Base-by-base conservation (phyloP, 768 basidiomycete species). In the Naganishia vishniacii region DNA sequence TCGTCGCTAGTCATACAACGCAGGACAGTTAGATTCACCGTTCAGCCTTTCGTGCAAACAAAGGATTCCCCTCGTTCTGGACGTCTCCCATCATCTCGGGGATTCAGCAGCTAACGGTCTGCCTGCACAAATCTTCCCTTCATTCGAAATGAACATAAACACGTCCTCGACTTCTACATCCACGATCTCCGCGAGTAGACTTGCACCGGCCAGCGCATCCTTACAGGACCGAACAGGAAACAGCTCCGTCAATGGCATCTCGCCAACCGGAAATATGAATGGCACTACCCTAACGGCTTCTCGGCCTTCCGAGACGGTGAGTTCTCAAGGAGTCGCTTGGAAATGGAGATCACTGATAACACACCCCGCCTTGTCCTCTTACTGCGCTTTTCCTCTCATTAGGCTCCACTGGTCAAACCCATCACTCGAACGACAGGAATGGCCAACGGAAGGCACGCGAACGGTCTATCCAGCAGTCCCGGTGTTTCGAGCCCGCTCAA, bases 401-500 rank as follows among this genome's bases (percentile, higher is more conserved):
- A 44, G 42, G 11, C 11, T 5, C 32, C 53, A 1, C 23, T 34
- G 37, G 34, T 40, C 23, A 56, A 56, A n/a, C 53, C 53, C n/a
- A 56, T 56, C 53, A 40, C 20, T 13, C 13, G 53, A 40, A 12
- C 49, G 16, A 28, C 53, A 41, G 53, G 20, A n/a, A 37, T 56
- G 11, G n/a, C 34, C 11, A 37, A 56, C n/a, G 34, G 32, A 18
- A 23, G 53, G 37, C 9, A 32, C 4, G 18, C 23, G 2, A 40
- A 23, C 37, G 53, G 53, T 3, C 23, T 37, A 12, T 32, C 37
- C 8, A 56, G 37, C 37, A 56, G 53, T 37, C 53, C 53, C 20
- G 53, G 53, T 15, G 37, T 56, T 11, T 25, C 53, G 12, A 56
- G 53, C 15, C 53, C 53, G 20, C 23, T 56, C n/a, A 56, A 56